Evolutionary conservation across 768 basidiomycete genomes (phyloP), one percentile per base, ranked within the genome.

Genomic region (Pholiota microspora): DNA sequence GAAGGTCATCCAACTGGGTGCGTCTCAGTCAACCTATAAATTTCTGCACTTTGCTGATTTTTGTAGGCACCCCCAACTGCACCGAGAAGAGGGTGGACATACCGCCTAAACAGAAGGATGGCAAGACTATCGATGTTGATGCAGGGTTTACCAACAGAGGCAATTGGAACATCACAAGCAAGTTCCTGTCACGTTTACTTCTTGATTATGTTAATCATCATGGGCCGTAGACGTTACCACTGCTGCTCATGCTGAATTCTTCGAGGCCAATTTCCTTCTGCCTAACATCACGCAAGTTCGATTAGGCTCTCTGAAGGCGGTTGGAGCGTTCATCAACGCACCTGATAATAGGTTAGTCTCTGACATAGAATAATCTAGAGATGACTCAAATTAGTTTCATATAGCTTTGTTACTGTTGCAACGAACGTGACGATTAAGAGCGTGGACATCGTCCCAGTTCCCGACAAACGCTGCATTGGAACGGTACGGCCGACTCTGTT

Each of bases 101-200:
- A 18, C 57, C 54, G 8, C 61, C 66, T 3, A 51, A 58, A 31
- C 61, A 59, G 25, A 61, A 59, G 31, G 55, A 56, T 13, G 45
- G 47, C 2, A 57, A 58, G 16, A 42, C 56, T n/a, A 61, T 67
- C 45, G 60, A 64, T n/a, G 60, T 67, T 21, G 55, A 63, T 51
- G 57, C 62, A 42, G 66, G 66, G 0, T 67, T 63, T 40, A 56
- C 54, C 4, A 65, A 63, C 23, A 57, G 42, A 2, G 66, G 66
- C 21, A 60, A 63, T 29, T 67, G 66, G 66, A 67, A 65, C 55
- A 67, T 67, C 45, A 67, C 64, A 21, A 62, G 66, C 64, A 54
- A n/a, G 57, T 24, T 36, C 35, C 2, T 44, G 31, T 49, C 16
- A 13, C 36, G n/a, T n/a, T 15, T 27, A 35, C 18, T 12, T 28